These are phyloP conservation scores for Zalaria sp. DNA, from an alignment of 2,329 filamentous ascomycete species.

Conservation along the genomic window DNA sequence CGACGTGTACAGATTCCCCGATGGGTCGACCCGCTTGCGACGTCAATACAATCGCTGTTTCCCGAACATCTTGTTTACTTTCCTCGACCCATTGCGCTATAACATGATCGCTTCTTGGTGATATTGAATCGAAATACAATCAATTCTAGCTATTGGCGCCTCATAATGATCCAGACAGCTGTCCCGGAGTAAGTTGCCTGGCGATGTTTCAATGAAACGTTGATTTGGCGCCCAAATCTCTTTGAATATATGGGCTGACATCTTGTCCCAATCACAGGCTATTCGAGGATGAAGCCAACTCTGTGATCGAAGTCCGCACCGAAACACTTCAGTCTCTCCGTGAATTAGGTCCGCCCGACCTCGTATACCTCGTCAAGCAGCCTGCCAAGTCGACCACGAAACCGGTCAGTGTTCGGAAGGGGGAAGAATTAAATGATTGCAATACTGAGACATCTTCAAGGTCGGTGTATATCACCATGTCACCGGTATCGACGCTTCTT, in stretches of 20 bases:
- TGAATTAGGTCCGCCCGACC: constrained; percentile 87
- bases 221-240: not conserved
- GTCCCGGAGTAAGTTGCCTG: constrained; percentile 25
- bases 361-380: constrained; percentile 85
- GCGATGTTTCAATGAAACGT: not conserved
- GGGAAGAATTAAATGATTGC: not conserved
- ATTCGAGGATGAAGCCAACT: constrained; percentile 83
- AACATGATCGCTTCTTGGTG: no score
- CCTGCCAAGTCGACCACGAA: constrained; percentile 43
- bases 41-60: no score
- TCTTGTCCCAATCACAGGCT: constrained; percentile 42
- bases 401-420: constrained; percentile 29
- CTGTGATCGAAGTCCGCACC: constrained; percentile 83
- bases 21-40: no score
- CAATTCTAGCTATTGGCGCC: no score
- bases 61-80: no score
- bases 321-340: constrained; percentile 74
- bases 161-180: constrained; percentile 26
- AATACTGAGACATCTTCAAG: constrained; percentile 29
- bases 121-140: no score
- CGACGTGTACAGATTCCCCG: no score
- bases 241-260: not conserved
- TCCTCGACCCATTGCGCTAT: no score
- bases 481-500: constrained; percentile 91
- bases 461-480: constrained; percentile 95